Conservation (phyloP, 1,284 basidiomycete genomes). For the Trametes hirsuta region DNA sequence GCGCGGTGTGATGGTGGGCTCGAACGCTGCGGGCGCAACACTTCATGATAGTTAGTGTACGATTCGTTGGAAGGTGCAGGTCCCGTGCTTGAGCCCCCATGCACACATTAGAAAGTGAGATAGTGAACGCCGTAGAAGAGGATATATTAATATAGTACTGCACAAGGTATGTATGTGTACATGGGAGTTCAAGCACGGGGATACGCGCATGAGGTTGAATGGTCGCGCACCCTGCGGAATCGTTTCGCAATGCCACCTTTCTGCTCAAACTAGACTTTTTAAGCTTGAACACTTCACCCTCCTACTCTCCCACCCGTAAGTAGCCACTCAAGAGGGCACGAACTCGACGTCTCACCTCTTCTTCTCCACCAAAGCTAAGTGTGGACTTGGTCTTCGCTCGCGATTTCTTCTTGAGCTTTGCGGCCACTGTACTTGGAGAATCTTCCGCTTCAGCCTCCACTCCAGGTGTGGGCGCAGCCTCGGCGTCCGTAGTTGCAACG, state of each 20-base stretch:
- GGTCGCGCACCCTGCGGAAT: slow-evolving; percentile 40
- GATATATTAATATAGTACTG: slow-evolving; percentile 4
- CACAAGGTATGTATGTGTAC: slow-evolving; percentile 13
- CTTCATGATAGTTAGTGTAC: slow-evolving; percentile 20
- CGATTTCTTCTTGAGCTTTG: slow-evolving; percentile 69
- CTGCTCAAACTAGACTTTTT: slow-evolving; percentile 78
- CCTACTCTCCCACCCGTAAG: slow-evolving; percentile 40
- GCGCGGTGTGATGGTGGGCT: slow-evolving; percentile 52
- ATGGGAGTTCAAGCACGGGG: slow-evolving; percentile 20
- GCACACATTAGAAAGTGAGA: slow-evolving; percentile 1
- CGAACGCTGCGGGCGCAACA: slow-evolving; percentile 44
- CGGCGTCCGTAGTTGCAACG: slow-evolving; percentile 29
- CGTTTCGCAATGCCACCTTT: slow-evolving; percentile 59
- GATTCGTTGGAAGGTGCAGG: too few species aligned
- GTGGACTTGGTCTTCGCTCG: slow-evolving; percentile 64
- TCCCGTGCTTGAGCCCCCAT: slow-evolving; percentile 17
- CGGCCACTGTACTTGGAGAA: slow-evolving; percentile 59
- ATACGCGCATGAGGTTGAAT: not conserved
- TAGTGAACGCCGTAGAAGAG: not conserved
- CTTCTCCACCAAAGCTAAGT: slow-evolving; percentile 83
- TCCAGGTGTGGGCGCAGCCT: slow-evolving; percentile 38
- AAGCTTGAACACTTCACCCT: slow-evolving; percentile 68
- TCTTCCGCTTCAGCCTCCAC: slow-evolving; percentile 35
- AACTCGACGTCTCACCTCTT: slow-evolving; percentile 60
- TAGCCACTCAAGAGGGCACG: slow-evolving; percentile 26